phyloP scores from a whole-genome alignment of 192 early-diverging fungal species.

The Coemansia sp. region DNA sequence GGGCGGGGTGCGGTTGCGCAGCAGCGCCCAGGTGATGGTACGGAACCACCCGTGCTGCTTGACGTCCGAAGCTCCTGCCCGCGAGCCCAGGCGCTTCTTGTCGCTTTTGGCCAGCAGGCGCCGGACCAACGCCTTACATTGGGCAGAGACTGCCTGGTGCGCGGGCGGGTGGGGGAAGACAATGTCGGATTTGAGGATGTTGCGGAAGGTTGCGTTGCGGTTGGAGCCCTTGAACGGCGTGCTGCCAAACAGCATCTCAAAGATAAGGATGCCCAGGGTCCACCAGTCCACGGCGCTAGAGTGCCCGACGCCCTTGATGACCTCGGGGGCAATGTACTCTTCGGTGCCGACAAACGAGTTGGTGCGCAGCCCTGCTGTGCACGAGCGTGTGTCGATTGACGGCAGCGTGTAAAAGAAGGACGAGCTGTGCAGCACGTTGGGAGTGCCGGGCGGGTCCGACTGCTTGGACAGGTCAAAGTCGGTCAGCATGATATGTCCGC shows the following conservation, averaged over 20 bases:
- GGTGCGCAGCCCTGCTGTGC: constrained; percentile 80
- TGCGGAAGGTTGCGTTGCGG: constrained; percentile 83
- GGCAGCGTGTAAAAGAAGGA: constrained; percentile 58
- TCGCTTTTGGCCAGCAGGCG: constrained; percentile 90
- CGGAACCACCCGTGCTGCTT: constrained; percentile 92
- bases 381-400: constrained; percentile 79
- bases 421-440: constrained; percentile 56
- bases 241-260: constrained; percentile 95
- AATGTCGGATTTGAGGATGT: constrained; percentile 77
- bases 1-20: constrained; percentile 79
- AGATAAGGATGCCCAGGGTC: constrained; percentile 95
- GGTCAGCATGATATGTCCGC: constrained; percentile 96
- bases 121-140: constrained; percentile 69
- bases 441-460: constrained; percentile 73
- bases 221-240: constrained; percentile 97
- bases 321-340: constrained; percentile 99
- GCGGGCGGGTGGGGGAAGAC: constrained; percentile 60
- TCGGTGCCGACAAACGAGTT: constrained; percentile 99
- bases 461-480: constrained; percentile 99
- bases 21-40: constrained; percentile 83
- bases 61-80: constrained; percentile 87
- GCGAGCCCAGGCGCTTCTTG: constrained; percentile 74
- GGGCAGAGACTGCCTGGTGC: constrained; percentile 45
- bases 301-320: constrained; percentile 93
- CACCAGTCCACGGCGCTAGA: constrained; percentile 97